Conservation (phyloP, 2,329 filamentous ascomycete species). For the Fusarium clavum region DNA sequence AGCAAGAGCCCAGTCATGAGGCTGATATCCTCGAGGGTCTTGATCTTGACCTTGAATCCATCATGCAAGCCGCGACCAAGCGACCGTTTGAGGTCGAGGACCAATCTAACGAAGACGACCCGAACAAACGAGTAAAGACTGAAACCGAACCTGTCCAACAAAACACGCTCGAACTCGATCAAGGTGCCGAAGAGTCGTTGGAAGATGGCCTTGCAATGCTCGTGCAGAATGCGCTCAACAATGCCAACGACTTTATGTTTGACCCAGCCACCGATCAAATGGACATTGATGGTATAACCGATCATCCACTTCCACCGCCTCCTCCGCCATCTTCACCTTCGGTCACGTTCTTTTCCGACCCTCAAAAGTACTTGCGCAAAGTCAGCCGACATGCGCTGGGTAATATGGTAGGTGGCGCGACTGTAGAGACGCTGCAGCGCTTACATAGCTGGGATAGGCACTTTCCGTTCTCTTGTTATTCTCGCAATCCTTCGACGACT, state of each 20-base stretch:
- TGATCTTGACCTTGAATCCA: conserved; percentile 51
- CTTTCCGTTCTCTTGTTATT: conserved; percentile 55
- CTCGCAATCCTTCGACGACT: conserved; percentile 54
- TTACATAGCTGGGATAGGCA: conserved; percentile 48
- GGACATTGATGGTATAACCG: conserved; percentile 51
- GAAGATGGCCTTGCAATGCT: conserved; percentile 54
- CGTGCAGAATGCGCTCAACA: conserved; percentile 56
- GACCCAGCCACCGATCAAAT: conserved; percentile 49
- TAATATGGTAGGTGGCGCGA: conserved; percentile 52
- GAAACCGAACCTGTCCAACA: conserved; percentile 40
- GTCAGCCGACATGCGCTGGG: conserved; percentile 55
- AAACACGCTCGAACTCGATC: conserved; percentile 36
- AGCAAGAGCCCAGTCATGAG: conserved; percentile 56
- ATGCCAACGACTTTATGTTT: conserved; percentile 55
- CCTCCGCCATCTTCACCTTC: conserved; percentile 44
- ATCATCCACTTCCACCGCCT: conserved; percentile 40
- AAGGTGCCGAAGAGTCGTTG: conserved; percentile 46
- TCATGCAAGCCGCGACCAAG: conserved; percentile 53
- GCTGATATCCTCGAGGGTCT: conserved; percentile 51
- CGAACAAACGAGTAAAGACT: conserved; percentile 52
- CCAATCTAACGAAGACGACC: conserved; percentile 43
- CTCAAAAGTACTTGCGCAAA: conserved; percentile 53
- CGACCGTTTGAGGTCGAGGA: conserved; percentile 55
- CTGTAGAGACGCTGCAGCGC: conserved; percentile 15
- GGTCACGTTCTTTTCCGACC: conserved; percentile 52